These are phyloP conservation scores for Trichophyton schoenleinii DNA, from an alignment of 2,329 filamentous ascomycete genomes.

Conservation along the genomic window DNA sequence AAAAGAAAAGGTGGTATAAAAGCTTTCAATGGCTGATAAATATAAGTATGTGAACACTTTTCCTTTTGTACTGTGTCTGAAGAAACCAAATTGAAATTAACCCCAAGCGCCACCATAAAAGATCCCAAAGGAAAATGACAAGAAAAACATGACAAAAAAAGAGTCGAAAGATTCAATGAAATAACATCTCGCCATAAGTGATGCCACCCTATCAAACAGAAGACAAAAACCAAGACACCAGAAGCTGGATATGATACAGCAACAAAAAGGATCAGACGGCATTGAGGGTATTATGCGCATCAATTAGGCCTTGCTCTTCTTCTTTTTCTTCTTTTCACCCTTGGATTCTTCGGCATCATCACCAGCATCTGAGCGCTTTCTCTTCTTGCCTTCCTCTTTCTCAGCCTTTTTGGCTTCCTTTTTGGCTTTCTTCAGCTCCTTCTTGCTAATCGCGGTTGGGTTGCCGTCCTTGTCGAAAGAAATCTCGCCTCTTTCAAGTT, in stretches of 20 bases:
- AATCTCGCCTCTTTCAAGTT: constrained; percentile 64
- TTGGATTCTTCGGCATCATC: constrained; percentile 43
- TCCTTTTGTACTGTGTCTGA: background rate
- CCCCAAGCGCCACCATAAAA: constrained; percentile 8
- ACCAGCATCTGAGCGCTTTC: constrained; percentile 46
- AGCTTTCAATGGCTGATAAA: background rate
- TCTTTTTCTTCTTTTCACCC: constrained; percentile 50
- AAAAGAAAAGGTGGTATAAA: background rate
- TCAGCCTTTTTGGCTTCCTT: constrained; percentile 48
- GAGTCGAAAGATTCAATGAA: background rate
- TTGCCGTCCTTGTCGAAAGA: constrained; percentile 52
- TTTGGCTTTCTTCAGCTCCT: constrained; percentile 60
- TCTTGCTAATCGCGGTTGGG: constrained; percentile 58
- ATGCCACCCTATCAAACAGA: constrained; percentile 7
- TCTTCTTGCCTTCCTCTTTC: constrained; percentile 55
- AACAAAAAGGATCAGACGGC: constrained; percentile 12
- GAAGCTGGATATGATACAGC: constrained; percentile 30
- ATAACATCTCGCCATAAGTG: constrained; percentile 8
- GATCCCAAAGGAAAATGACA: background rate
- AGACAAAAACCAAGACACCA: constrained; percentile 5
- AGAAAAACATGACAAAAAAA: background rate
- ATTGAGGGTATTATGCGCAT: constrained; percentile 10
- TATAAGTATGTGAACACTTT: background rate
- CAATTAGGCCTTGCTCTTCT: constrained; percentile 42
- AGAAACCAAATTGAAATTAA: constrained; percentile 4